phyloP scores from a whole-genome alignment of 257 asterid species.

The Solanum dulcamara region DNA sequence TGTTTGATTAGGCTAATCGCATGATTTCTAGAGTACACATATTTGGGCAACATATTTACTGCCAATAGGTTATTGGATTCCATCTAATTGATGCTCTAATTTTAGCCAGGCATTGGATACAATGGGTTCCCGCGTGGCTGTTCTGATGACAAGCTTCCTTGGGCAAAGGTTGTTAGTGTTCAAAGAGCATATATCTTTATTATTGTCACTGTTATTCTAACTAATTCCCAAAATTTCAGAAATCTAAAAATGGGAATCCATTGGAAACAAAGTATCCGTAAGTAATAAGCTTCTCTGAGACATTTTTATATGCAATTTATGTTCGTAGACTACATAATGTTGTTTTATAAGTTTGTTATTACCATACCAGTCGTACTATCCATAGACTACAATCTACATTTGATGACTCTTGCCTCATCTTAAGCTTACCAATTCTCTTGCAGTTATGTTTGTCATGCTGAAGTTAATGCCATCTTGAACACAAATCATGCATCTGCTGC shows the following conservation, averaged over 20 bases:
- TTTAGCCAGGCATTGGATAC: constrained; percentile 69
- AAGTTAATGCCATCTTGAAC: constrained; percentile 89
- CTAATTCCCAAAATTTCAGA: constrained; percentile 34
- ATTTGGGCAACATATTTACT: neutral
- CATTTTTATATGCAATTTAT: neutral
- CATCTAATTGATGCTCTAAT: constrained; percentile 4
- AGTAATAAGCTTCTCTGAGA: constrained; percentile 18
- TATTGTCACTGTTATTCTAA: constrained; percentile 1
- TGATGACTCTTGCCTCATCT: neutral
- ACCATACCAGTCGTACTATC: neutral
- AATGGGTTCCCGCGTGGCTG: constrained; percentile 98
- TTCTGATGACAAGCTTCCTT: constrained; percentile 86
- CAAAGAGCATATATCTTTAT: neutral
- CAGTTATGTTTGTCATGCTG: constrained; percentile 95
- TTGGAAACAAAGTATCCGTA: constrained; percentile 93
- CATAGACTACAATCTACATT: neutral
- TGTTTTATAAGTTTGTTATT: neutral
- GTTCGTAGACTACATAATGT: neutral
- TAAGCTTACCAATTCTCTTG: constrained; percentile 2
- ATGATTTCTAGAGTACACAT: neutral
- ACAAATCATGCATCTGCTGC: constrained; percentile 93
- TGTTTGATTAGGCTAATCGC: neutral
- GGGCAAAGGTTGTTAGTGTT: constrained; percentile 66
- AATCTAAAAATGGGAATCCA: constrained; percentile 75
- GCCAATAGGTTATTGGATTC: constrained; percentile 1